These are phyloP conservation scores for Fusarium buharicum DNA, from an alignment of 2,329 filamentous ascomycete genomes.

Conservation along the genomic window DNA sequence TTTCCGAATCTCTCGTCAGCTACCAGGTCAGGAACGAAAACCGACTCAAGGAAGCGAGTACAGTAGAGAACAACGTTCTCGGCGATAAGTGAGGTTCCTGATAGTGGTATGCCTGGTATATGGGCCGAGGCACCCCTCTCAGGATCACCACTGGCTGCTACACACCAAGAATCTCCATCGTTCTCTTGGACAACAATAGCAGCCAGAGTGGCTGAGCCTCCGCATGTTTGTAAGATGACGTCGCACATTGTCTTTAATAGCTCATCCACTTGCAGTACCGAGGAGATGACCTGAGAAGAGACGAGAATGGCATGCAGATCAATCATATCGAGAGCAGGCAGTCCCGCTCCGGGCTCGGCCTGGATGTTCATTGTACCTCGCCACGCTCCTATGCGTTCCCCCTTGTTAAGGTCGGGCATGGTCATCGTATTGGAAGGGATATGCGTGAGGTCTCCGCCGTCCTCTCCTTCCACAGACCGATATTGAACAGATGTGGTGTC, in stretches of 20 bases:
- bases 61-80: slow-evolving; percentile 82
- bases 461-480: slow-evolving; percentile 58
- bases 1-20: slow-evolving; percentile 83
- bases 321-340: slow-evolving; percentile 84
- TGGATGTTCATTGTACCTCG: slow-evolving; percentile 67
- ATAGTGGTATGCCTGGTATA: slow-evolving; percentile 71
- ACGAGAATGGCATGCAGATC: slow-evolving; percentile 82
- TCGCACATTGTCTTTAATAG: slow-evolving; percentile 84
- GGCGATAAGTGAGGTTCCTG: slow-evolving; percentile 74
- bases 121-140: slow-evolving; percentile 75
- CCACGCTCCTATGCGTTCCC: slow-evolving; percentile 71
- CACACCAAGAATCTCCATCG: slow-evolving; percentile 71
- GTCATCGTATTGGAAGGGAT: slow-evolving; percentile 54
- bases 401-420: slow-evolving; percentile 60
- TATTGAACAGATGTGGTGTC: slow-evolving; percentile 65
- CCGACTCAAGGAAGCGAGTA: slow-evolving; percentile 77
- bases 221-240: slow-evolving; percentile 81
- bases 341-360: slow-evolving; percentile 67
- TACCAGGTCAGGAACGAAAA: slow-evolving; percentile 78
- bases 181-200: slow-evolving; percentile 80
- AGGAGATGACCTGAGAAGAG: slow-evolving; percentile 82
- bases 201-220: slow-evolving; percentile 74
- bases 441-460: slow-evolving; percentile 55
- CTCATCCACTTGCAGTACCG: slow-evolving; percentile 78
- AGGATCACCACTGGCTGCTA: slow-evolving; percentile 78